Conservation (phyloP, 768 basidiomycete species). For the Neoboletus subvelutipes region DNA sequence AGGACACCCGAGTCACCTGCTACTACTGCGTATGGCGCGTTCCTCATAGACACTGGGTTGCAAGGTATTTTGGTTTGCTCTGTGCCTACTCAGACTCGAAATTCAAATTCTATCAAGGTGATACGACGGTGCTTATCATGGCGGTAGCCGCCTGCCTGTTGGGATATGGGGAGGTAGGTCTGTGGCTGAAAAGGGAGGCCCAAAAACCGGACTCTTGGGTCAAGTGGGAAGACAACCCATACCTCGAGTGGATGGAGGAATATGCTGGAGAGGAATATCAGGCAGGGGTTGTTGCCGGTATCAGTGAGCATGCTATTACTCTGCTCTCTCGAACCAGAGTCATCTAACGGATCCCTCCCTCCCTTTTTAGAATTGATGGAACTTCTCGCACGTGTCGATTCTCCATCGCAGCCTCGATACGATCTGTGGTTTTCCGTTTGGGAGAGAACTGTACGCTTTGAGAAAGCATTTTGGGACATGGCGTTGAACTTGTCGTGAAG, state of each 20-base stretch:
- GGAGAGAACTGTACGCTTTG: conserved; percentile 2
- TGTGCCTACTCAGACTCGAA: no score
- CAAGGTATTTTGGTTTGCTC: neutral
- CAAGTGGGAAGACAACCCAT: conserved; percentile 2
- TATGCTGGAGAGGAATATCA: neutral
- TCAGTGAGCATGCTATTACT: neutral
- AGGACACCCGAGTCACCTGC: conserved; percentile 3
- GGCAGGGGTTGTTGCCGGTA: neutral
- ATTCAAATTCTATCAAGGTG: neutral
- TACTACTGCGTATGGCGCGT: conserved; percentile 4
- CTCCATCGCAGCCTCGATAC: neutral
- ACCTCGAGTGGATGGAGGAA: neutral
- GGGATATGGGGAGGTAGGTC: neutral
- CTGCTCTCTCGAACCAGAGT: neutral
- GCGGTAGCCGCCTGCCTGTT: conserved; percentile 3
- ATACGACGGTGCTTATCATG: neutral
- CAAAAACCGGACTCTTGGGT: conserved; percentile 4
- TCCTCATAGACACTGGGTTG: conserved; percentile 5
- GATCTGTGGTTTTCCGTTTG: conserved; percentile 5
- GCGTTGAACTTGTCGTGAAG: conserved; percentile 1
- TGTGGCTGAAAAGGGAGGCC: conserved; percentile 4
- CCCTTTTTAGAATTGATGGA: neutral
- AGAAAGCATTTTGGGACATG: conserved; percentile 10
- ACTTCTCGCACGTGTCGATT: neutral
- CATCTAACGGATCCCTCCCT: neutral